These are phyloP conservation scores for Aspergillus clavatus DNA, from an alignment of 2,329 filamentous ascomycete species.

Conservation along the genomic window DNA sequence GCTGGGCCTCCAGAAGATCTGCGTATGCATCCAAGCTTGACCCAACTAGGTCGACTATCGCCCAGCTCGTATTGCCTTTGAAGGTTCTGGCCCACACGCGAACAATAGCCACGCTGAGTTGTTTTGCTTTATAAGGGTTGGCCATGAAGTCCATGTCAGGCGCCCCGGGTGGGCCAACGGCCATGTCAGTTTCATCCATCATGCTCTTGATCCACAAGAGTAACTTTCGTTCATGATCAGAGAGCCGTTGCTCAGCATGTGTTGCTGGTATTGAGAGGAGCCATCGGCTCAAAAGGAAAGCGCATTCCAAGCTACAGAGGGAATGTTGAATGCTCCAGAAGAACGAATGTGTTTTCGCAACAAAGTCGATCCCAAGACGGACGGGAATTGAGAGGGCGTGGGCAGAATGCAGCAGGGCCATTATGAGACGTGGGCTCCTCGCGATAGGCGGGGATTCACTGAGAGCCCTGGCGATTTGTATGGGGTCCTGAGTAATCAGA, in stretches of 20 bases:
- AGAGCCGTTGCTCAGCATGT: conserved; percentile 40
- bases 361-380: conserved; percentile 50
- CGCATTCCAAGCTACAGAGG: conserved; percentile 51
- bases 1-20: conserved; percentile 38
- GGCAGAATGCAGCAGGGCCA: conserved; percentile 50
- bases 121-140: conserved; percentile 40
- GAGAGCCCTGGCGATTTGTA: conserved; percentile 44
- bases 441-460: conserved; percentile 40
- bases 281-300: conserved; percentile 46
- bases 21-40: conserved; percentile 45
- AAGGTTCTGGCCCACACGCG: conserved; percentile 46
- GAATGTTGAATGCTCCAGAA: conserved; percentile 55
- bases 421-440: conserved; percentile 45
- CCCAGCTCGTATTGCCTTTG: conserved; percentile 47
- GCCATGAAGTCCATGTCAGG: conserved; percentile 42
- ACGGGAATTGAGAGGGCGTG: conserved; percentile 53
- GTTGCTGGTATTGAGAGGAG: conserved; percentile 42
- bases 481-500: conserved; percentile 45
- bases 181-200: conserved; percentile 48
- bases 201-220: conserved; percentile 47
- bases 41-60: conserved; percentile 45
- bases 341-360: conserved; percentile 50
- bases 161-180: conserved; percentile 34
- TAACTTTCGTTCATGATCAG: conserved; percentile 45
- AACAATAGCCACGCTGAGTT: conserved; percentile 46